Conservation (phyloP, 352 stramenopile species). For the Blastocystis sp. region DNA sequence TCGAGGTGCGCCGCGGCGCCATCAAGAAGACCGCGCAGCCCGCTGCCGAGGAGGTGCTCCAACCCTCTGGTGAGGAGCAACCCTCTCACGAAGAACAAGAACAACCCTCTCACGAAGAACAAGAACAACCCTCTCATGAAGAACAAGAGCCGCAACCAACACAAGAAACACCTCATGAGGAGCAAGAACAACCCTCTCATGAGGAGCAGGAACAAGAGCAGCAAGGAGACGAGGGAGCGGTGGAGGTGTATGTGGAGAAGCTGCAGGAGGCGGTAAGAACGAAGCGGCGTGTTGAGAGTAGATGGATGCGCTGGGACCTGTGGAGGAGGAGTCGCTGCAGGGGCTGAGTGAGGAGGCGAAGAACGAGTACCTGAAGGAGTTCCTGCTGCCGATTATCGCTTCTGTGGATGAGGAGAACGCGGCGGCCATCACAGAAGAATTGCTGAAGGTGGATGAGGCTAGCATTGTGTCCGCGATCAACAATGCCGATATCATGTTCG, state of each 20-base stretch:
- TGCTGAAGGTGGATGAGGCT: background rate
- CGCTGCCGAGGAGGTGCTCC: background rate
- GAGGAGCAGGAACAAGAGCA: background rate
- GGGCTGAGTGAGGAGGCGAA: background rate
- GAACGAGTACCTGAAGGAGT: slow-evolving; percentile 37
- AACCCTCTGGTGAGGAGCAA: background rate
- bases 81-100: background rate
- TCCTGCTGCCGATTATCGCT: slow-evolving; percentile 21
- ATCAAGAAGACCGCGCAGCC: slow-evolving; percentile 1
- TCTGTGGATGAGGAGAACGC: slow-evolving; percentile 39
- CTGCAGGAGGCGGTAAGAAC: background rate
- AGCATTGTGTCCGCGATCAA: slow-evolving; percentile 6
- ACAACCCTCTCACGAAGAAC: background rate
- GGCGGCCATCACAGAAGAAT: background rate
- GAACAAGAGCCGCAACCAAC: background rate
- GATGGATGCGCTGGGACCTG: slow-evolving; percentile 18
- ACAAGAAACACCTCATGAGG: background rate
- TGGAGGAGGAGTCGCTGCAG: background rate
- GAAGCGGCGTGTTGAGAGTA: background rate
- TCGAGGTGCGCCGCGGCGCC: background rate
- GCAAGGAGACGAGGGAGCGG: background rate
- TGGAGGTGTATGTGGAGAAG: background rate
- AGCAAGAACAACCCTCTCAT: background rate
- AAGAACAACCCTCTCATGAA: no score
- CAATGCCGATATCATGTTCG: slow-evolving; percentile 4